These are phyloP conservation scores for Hypoxylon rubiginosum DNA, from an alignment of 2,329 filamentous ascomycete species.

Conservation along the genomic window DNA sequence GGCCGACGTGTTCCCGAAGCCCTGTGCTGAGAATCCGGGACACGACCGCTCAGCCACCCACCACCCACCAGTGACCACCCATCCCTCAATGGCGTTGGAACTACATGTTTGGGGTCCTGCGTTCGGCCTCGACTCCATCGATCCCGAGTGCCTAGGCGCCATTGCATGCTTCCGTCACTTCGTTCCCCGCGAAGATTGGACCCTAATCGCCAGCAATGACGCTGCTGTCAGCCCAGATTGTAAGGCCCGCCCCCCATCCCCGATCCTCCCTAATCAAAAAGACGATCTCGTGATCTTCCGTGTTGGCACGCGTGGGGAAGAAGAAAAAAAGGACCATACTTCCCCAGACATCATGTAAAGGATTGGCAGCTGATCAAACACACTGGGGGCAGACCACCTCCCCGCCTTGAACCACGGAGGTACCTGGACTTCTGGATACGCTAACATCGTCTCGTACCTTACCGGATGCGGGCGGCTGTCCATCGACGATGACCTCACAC, in stretches of 20 bases:
- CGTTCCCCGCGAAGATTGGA: slow-evolving; percentile 72
- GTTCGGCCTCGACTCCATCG: slow-evolving; percentile 89
- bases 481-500: slow-evolving; percentile 58
- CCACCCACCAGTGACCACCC: neutral
- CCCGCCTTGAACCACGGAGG: slow-evolving; percentile 67
- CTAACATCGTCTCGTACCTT: slow-evolving; percentile 71
- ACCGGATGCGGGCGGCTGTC: slow-evolving; percentile 50
- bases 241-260: slow-evolving; percentile 59
- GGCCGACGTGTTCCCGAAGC: slow-evolving; percentile 16
- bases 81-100: slow-evolving; percentile 67
- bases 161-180: slow-evolving; percentile 80
- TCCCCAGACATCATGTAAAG: slow-evolving; percentile 4
- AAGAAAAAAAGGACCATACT: slow-evolving; percentile 16
- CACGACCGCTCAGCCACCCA: slow-evolving; percentile 11
- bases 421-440: slow-evolving; percentile 71
- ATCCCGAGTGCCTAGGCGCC: slow-evolving; percentile 88
- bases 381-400: slow-evolving; percentile 61
- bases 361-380: slow-evolving; percentile 44
- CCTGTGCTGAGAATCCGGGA: neutral
- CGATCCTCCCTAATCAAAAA: slow-evolving; percentile 31
- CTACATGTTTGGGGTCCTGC: slow-evolving; percentile 93
- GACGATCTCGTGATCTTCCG: slow-evolving; percentile 35
- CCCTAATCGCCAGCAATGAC: slow-evolving; percentile 80
- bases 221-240: slow-evolving; percentile 77
- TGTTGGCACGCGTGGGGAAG: neutral